These are phyloP conservation scores for Gryganskiella cystojenkinii DNA, from an alignment of 192 early-diverging fungal genomes.

Conservation along the genomic window DNA sequence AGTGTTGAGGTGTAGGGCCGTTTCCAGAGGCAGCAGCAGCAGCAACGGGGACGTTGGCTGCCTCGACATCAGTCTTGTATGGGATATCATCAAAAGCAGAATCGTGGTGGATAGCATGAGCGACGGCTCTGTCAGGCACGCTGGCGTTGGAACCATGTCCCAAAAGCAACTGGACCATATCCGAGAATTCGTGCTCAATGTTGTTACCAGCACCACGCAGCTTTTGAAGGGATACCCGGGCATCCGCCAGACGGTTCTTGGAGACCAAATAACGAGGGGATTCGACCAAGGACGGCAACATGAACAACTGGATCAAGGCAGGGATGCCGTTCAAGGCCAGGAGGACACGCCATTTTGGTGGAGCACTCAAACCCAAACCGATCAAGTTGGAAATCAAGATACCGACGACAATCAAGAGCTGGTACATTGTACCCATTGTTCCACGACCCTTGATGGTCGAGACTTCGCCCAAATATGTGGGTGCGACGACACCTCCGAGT, in stretches of 20 bases:
- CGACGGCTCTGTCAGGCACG: constrained; percentile 14
- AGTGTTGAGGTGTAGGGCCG: constrained; percentile 40
- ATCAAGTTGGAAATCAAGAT: constrained; percentile 77
- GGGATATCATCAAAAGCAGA: constrained; percentile 31
- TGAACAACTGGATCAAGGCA: constrained; percentile 62
- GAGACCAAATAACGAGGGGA: constrained; percentile 79
- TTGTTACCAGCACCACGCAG: constrained; percentile 62
- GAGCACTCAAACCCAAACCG: constrained; percentile 67
- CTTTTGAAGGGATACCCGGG: constrained; percentile 58
- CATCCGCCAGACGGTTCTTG: constrained; percentile 71
- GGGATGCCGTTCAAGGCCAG: constrained; percentile 73
- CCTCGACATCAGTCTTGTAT: constrained; percentile 44
- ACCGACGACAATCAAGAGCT: constrained; percentile 82
- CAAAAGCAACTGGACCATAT: constrained; percentile 66
- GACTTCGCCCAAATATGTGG: constrained; percentile 85
- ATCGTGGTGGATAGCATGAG: constrained; percentile 13
- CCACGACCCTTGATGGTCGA: constrained; percentile 77
- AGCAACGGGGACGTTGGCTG: constrained; percentile 43
- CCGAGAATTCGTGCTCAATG: constrained; percentile 71
- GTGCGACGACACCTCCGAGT: constrained; percentile 63
- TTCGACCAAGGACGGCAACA: constrained; percentile 78
- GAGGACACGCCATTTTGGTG: constrained; percentile 79
- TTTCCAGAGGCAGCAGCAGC: constrained; percentile 18
- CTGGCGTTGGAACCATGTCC: constrained; percentile 32
- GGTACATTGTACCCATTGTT: constrained; percentile 76